Conservation (phyloP, 2,329 filamentous ascomycete genomes). For the Penicillium sp. region DNA sequence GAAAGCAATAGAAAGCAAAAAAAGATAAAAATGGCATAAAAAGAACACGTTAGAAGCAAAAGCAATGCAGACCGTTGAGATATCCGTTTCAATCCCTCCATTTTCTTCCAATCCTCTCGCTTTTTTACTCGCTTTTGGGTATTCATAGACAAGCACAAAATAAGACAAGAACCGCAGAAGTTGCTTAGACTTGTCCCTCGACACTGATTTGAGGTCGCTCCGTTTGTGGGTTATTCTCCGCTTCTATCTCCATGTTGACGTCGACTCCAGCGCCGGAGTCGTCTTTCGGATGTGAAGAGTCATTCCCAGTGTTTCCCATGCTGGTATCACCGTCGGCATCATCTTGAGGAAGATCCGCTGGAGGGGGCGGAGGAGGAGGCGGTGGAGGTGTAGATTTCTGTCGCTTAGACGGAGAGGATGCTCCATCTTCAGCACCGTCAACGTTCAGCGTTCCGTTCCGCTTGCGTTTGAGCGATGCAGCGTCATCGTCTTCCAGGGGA, state of each 20-base stretch:
- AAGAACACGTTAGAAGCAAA: conserved; percentile 7
- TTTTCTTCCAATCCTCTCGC: background rate
- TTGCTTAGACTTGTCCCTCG: conserved; percentile 18
- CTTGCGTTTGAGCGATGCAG: conserved; percentile 15
- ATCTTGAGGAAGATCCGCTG: conserved; percentile 15
- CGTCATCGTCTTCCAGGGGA: conserved; percentile 40
- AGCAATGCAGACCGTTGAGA: background rate
- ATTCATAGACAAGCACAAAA: conserved; percentile 4
- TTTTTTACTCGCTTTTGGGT: conserved; percentile 7
- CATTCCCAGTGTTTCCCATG: conserved; percentile 7
- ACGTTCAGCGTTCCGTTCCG: conserved; percentile 10
- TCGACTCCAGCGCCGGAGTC: background rate
- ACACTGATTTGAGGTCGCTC: conserved; percentile 19
- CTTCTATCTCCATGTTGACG: background rate
- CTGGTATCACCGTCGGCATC: conserved; percentile 11
- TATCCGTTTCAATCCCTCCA: background rate
- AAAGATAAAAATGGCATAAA: conserved; percentile 2
- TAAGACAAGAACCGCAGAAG: background rate
- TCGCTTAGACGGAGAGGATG: conserved; percentile 46
- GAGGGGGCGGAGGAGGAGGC: conserved; percentile 29
- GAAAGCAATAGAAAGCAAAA: conserved; percentile 10
- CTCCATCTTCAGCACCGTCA: conserved; percentile 13
- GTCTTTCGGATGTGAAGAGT: background rate
- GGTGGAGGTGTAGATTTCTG: conserved; percentile 41
- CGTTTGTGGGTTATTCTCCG: conserved; percentile 6